These are phyloP conservation scores for Serendipita indica DNA, from an alignment of 768 basidiomycete species.

Conservation along the genomic window DNA sequence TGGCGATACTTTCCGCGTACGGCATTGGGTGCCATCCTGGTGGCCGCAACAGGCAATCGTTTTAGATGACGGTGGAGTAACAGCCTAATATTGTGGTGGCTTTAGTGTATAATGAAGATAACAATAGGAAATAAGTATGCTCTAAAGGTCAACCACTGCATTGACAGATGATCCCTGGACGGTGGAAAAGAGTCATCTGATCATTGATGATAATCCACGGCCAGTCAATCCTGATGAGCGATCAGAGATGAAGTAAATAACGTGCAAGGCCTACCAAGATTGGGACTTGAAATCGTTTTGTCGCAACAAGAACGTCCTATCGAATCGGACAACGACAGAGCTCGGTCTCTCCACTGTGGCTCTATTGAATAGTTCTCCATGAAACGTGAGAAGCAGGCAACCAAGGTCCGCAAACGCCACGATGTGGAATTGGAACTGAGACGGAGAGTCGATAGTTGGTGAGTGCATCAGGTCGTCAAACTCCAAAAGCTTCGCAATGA, in stretches of 20 bases:
- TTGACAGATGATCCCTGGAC: background rate
- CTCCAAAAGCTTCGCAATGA: background rate
- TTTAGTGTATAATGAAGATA: background rate
- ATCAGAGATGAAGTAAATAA: background rate
- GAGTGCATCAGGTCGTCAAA: background rate
- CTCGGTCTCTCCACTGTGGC: background rate
- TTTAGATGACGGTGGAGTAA: background rate
- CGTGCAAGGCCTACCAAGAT: background rate
- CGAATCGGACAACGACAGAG: background rate
- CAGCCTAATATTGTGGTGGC: background rate
- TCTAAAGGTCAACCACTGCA: background rate
- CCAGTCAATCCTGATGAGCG: background rate
- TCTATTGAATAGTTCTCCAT: background rate
- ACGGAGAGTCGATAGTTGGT: background rate
- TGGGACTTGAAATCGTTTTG: background rate
- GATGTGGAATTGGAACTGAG: background rate
- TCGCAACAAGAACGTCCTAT: background rate
- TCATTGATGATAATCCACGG: conserved; percentile 5
- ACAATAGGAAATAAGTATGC: background rate
- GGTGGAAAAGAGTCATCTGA: conserved; percentile 5
- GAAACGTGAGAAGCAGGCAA: background rate
- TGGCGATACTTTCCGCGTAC: background rate
- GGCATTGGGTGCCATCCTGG: conserved; percentile 1
- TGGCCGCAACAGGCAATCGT: conserved; percentile 1
- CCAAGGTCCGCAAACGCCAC: background rate